Evolutionary conservation across 1,284 basidiomycete species (phyloP).

Genomic region (Rugosomyces carneus): DNA sequence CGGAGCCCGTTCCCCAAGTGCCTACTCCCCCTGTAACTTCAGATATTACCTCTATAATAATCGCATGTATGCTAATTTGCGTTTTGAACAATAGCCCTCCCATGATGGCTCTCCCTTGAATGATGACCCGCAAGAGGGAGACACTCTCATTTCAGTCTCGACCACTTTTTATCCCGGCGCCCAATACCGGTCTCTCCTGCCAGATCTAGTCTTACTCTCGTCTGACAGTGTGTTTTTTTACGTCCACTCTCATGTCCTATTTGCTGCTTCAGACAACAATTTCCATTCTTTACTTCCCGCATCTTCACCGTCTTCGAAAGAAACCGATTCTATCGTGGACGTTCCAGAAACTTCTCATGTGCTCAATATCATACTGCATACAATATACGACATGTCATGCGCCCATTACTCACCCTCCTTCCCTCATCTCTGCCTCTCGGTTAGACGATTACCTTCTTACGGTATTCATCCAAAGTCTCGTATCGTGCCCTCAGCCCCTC

Average conservation of each 20-base stretch:
- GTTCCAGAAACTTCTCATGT: conserved; percentile 45
- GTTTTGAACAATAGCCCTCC: conserved; percentile 33
- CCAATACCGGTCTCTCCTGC: conserved; percentile 43
- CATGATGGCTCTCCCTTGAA: conserved; percentile 42
- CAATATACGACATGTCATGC: conserved; percentile 54
- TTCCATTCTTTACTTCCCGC: conserved; percentile 45
- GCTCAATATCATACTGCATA: conserved; percentile 59
- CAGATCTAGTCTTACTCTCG: conserved; percentile 61
- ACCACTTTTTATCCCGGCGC: conserved; percentile 73
- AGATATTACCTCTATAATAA: conserved; percentile 3
- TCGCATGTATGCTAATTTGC: background rate
- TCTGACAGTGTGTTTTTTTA: conserved; percentile 75
- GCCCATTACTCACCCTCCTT: conserved; percentile 56
- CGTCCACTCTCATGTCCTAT: conserved; percentile 46
- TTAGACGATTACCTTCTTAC: conserved; percentile 43
- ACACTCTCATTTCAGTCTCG: conserved; percentile 61
- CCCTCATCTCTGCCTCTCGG: conserved; percentile 39
- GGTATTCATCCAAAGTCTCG: conserved; percentile 39
- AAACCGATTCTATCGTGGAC: conserved; percentile 39
- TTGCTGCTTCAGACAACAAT: conserved; percentile 44
- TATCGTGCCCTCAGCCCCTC: conserved; percentile 36
- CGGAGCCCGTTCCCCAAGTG: too few species aligned
- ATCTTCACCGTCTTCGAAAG: conserved; percentile 27
- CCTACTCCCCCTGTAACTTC: conserved; percentile 62
- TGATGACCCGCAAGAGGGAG: conserved; percentile 34